Evolutionary conservation across 495 filamentous ascomycete species (phyloP), one percentile per base, ranked within the genome.

Genomic region (Amniculicola lignicola): DNA sequence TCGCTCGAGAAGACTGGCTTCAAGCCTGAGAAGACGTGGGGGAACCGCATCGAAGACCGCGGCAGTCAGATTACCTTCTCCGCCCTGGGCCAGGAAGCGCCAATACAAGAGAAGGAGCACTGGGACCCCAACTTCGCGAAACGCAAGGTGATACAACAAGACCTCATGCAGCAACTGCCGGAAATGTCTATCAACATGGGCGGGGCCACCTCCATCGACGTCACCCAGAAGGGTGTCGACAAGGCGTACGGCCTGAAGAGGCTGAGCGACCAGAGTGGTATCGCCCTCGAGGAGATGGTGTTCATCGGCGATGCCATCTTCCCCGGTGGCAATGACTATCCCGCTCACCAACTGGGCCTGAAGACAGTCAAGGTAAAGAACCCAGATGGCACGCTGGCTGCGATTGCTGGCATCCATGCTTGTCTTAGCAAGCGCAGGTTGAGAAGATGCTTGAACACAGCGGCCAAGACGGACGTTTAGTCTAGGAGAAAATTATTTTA

Each of bases 41-140:
- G 64, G 21, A 29, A 61, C 16, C 40, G 63, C 19, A 62, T 67
- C 40, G 64, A 67, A 42, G 64, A 65, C 33, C 64, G 63, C 29
- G 64, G 63, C 33, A 62, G 63, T 25, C 64, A 67, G 55, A 67
- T 67, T 35, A 67, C 64, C 29, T 62, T 66, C 51, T 67, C 63
- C 12, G 63, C 64, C 4, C 63, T 67, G 16, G 64, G 63, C 16
- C 64, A 67, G 53, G 33, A 67, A 46, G 63, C 64, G 10, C 63
- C 64, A 7, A 38, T 65, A 2, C 29, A 24, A 6, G 58, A 36
- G 18, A 67, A 65, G 49, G 21, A 62, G 57, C 15, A 21, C 25
- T 66, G 61, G 61, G 61, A 64, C 43, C 61, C 61, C 19, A 44
- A 64, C 41, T 66, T 66, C 40, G 61, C 54, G 9, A 66, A 66